Percentiles rank a stretch among this genome's conserved stretches.
These are phyloP conservation scores for Malassezia nana DNA, from an alignment of 1,284 basidiomycete species.

Conservation along the genomic window DNA sequence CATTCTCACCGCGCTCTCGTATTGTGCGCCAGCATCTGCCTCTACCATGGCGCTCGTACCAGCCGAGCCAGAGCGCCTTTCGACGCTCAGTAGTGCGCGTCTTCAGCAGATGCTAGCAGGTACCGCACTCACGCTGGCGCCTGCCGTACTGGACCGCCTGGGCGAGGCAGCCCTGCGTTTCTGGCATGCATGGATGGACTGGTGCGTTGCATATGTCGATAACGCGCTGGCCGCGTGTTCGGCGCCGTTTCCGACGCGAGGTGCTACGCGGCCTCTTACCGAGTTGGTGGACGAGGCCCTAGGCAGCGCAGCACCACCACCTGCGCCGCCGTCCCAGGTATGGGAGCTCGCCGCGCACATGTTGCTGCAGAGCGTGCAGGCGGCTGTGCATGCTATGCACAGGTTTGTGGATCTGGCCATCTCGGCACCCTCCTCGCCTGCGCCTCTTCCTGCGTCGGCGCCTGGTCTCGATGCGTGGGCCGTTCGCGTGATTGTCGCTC, in stretches of 20 bases:
- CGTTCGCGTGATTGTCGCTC: not conserved
- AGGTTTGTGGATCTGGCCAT: not conserved
- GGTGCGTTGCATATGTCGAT: conserved; percentile 8
- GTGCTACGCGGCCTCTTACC: not conserved
- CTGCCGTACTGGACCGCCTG: not conserved
- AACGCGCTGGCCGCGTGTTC: conserved; percentile 1
- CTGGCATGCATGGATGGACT: conserved; percentile 17
- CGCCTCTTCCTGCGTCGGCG: not conserved
- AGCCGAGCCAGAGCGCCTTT: not conserved
- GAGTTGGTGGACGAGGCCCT: conserved; percentile 6
- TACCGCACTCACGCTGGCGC: not conserved
- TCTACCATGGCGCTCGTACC: conserved; percentile 4
- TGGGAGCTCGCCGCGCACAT: not conserved
- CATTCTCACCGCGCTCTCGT: conserved; percentile 10
- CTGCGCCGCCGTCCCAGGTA: not conserved
- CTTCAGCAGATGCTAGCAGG: conserved; percentile 13
- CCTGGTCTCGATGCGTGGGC: conserved; percentile 6
- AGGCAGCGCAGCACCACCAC: not conserved
- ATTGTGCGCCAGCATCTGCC: conserved; percentile 15
- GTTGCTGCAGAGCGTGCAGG: not conserved
- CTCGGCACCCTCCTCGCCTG: not conserved
- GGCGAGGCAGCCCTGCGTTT: conserved; percentile 7
- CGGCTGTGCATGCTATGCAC: not conserved
- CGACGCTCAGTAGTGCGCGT: conserved; percentile 7
- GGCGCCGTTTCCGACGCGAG: not conserved